Percentiles rank a stretch among this genome's conserved stretches.
Evolutionary conservation across 306 rosid species (phyloP).

Genomic region (Albizia julibrissin): DNA sequence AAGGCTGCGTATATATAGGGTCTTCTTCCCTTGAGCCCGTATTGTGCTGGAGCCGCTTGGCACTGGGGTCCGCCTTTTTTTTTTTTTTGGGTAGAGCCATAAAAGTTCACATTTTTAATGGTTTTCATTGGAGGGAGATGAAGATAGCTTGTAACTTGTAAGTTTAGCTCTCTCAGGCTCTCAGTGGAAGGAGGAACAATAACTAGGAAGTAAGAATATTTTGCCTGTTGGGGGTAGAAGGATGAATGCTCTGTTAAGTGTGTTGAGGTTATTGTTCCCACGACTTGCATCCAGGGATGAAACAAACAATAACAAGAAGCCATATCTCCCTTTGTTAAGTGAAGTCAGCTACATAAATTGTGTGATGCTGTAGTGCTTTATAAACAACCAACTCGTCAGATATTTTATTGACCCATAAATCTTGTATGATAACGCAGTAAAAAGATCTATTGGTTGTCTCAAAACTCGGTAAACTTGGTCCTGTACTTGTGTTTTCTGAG

Average conservation of each 20-base stretch:
- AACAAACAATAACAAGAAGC: not conserved
- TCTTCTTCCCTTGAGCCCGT: too few species aligned
- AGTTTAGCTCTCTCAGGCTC: not conserved
- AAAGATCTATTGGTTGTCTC: not conserved
- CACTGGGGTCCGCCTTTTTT: too few species aligned
- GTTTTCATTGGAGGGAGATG: not conserved
- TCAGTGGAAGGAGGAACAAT: not conserved
- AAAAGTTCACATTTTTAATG: not conserved
- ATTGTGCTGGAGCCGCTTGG: too few species aligned
- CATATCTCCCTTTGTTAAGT: not conserved
- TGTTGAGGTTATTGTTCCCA: not conserved
- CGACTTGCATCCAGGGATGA: not conserved
- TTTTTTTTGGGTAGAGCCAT: not conserved
- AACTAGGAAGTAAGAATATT: not conserved
- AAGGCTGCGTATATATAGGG: too few species aligned
- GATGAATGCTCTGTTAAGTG: not conserved
- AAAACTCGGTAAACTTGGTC: not conserved
- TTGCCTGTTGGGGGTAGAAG: not conserved
- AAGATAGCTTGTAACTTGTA: not conserved
- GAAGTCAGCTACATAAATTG: not conserved
- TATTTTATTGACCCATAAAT: not conserved
- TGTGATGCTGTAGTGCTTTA: not conserved
- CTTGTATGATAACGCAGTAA: not conserved
- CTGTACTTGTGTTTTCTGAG: not conserved
- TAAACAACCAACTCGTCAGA: not conserved